These are phyloP conservation scores for Magnolia officinalis DNA, from an alignment of 164 flowering plant genomes.

Conservation along the genomic window DNA sequence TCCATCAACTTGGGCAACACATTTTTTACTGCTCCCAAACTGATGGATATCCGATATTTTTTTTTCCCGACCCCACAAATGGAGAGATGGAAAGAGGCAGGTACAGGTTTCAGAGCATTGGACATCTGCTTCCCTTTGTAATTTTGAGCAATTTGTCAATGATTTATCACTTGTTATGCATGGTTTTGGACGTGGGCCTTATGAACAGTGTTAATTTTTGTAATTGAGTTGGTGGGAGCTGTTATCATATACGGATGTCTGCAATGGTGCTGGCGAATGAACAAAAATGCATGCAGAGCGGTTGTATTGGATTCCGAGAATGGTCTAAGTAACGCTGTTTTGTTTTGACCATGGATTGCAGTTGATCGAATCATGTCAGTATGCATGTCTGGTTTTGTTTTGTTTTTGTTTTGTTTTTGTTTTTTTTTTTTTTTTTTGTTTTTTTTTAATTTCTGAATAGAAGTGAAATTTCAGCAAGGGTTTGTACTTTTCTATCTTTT, in stretches of 20 bases:
- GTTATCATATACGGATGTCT: neutral
- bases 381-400: neutral
- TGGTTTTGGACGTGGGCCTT: neutral
- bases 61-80: neutral
- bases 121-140: neutral
- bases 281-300: neutral
- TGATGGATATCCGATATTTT: neutral
- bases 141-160: neutral
- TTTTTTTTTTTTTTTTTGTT: neutral
- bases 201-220: neutral
- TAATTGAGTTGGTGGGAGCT: neutral
- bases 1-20: neutral
- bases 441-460: too few species aligned
- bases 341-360: neutral
- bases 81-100: neutral
- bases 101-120: neutral
- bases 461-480: too few species aligned
- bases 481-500: too few species aligned
- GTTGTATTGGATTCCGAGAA: neutral
- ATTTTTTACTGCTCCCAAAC: neutral
- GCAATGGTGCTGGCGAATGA: neutral
- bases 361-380: neutral
- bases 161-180: neutral
- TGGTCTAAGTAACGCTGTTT: neutral
- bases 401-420: neutral